These are phyloP conservation scores for Lichtheimia hyalospora DNA, from an alignment of 371 early-diverging fungal genomes.

Conservation along the genomic window DNA sequence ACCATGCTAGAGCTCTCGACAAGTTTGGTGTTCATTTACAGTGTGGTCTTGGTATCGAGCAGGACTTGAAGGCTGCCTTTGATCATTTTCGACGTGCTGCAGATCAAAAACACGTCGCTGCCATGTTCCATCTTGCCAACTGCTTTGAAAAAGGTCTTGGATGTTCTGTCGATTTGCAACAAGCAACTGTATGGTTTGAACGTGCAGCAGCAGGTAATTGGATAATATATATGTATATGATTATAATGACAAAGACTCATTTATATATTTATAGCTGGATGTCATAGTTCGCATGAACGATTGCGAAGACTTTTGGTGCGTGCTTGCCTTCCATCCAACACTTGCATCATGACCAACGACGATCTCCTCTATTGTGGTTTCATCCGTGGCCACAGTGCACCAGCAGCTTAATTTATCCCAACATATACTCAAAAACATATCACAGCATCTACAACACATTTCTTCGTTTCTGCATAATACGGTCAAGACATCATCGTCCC, in stretches of 20 bases:
- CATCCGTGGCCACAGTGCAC: constrained; percentile 46
- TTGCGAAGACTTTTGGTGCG: constrained; percentile 49
- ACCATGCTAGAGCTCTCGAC: constrained; percentile 74
- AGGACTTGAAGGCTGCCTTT: constrained; percentile 57
- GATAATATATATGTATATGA: not conserved
- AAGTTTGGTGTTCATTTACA: constrained; percentile 80
- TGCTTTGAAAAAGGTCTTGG: constrained; percentile 71
- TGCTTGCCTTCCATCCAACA: constrained; percentile 33
- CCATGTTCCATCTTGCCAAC: constrained; percentile 65
- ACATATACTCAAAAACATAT: too few species aligned
- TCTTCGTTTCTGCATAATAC: too few species aligned
- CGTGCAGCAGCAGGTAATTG: constrained; percentile 56
- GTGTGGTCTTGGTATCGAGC: constrained; percentile 66
- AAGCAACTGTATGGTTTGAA: constrained; percentile 69
- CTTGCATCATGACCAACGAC: constrained; percentile 24
- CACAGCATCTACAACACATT: too few species aligned
- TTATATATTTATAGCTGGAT: constrained; percentile 34
- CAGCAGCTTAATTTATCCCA: constrained; percentile 45
- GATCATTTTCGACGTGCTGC: constrained; percentile 62
- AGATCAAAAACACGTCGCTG: constrained; percentile 58
- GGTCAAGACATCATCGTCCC: too few species aligned
- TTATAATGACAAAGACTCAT: not conserved
- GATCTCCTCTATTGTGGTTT: constrained; percentile 41
- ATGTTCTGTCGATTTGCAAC: constrained; percentile 52
- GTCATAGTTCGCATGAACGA: constrained; percentile 56